phyloP scores from a whole-genome alignment of 2,329 filamentous ascomycete species.

The Beauveria caledonica region DNA sequence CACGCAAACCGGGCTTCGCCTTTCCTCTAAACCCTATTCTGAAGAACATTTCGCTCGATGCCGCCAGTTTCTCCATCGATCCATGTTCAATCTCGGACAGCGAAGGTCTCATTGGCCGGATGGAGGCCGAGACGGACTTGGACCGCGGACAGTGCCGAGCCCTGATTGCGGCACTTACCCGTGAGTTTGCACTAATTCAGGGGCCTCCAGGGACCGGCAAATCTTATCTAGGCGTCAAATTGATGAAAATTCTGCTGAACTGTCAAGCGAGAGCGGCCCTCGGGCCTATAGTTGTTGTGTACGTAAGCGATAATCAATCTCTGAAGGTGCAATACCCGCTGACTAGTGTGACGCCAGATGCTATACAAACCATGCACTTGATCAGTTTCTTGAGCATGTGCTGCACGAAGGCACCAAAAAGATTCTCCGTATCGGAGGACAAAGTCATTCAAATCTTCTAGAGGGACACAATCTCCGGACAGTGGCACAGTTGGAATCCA shows the following conservation, averaged over 20 bases:
- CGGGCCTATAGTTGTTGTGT: slow-evolving; percentile 36
- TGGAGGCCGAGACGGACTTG: slow-evolving; percentile 30
- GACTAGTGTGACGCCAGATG: not conserved
- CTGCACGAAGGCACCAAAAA: slow-evolving; percentile 34
- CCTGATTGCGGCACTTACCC: slow-evolving; percentile 43
- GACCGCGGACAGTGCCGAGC: slow-evolving; percentile 44
- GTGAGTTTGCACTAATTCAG: slow-evolving; percentile 53
- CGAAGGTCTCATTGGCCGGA: not conserved
- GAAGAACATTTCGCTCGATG: not conserved
- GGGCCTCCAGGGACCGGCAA: slow-evolving; percentile 65
- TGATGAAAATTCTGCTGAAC: slow-evolving; percentile 44
- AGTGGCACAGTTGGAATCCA: not conserved
- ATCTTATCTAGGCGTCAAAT: slow-evolving; percentile 47
- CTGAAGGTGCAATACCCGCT: slow-evolving; percentile 25
- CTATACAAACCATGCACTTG: slow-evolving; percentile 39
- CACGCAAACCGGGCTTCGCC: not conserved
- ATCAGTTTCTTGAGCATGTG: slow-evolving; percentile 50
- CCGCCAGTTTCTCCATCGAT: not conserved
- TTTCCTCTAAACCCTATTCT: slow-evolving; percentile 2
- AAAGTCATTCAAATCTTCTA: slow-evolving; percentile 8
- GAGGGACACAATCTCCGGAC: not conserved
- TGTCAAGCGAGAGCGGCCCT: slow-evolving; percentile 30
- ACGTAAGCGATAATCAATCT: slow-evolving; percentile 6
- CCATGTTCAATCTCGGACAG: not conserved
- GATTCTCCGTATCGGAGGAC: slow-evolving; percentile 49